A percentile compares a stretch with the other conserved stretches of the same genome.
These are phyloP conservation scores for Ogataea salicorniae DNA, from an alignment of 805 yeast species.

Conservation along the genomic window DNA sequence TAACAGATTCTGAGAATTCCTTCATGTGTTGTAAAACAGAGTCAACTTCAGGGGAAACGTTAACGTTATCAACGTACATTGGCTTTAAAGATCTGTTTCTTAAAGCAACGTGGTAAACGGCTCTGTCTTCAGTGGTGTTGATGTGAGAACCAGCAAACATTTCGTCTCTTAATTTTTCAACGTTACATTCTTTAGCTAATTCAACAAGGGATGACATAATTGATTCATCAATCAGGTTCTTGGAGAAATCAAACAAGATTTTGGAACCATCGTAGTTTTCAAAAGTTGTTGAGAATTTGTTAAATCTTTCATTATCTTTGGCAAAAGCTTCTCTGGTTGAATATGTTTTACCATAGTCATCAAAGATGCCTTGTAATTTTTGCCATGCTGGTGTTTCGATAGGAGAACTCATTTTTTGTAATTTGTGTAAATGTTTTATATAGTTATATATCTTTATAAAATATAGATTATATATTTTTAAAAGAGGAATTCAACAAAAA, in stretches of 20 bases:
- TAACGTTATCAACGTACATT: slow-evolving; percentile 83
- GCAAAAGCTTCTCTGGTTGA: slow-evolving; percentile 75
- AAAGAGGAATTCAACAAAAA: not conserved
- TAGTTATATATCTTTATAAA: not conserved
- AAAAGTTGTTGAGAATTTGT: slow-evolving; percentile 71
- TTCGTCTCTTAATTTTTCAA: slow-evolving; percentile 80
- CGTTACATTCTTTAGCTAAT: slow-evolving; percentile 87
- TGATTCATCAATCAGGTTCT: slow-evolving; percentile 87
- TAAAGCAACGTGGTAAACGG: slow-evolving; percentile 94
- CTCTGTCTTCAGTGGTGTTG: slow-evolving; percentile 94
- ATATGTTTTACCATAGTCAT: slow-evolving; percentile 61
- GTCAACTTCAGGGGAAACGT: slow-evolving; percentile 90
- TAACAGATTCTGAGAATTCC: slow-evolving; percentile 83
- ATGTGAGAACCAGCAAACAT: slow-evolving; percentile 92
- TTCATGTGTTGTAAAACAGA: slow-evolving; percentile 92
- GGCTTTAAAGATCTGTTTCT: slow-evolving; percentile 85
- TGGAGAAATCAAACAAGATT: slow-evolving; percentile 91
- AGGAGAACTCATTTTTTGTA: slow-evolving; percentile 30
- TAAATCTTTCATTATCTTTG: slow-evolving; percentile 68
- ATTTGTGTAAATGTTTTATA: not conserved
- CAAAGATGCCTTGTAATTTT: slow-evolving; percentile 65
- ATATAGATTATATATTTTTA: not conserved
- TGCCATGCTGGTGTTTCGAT: slow-evolving; percentile 80
- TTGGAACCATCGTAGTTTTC: slow-evolving; percentile 81
- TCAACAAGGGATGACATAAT: slow-evolving; percentile 60